phyloP scores from a whole-genome alignment of 768 basidiomycete genomes.

The Stropharia rugosoannulata region DNA sequence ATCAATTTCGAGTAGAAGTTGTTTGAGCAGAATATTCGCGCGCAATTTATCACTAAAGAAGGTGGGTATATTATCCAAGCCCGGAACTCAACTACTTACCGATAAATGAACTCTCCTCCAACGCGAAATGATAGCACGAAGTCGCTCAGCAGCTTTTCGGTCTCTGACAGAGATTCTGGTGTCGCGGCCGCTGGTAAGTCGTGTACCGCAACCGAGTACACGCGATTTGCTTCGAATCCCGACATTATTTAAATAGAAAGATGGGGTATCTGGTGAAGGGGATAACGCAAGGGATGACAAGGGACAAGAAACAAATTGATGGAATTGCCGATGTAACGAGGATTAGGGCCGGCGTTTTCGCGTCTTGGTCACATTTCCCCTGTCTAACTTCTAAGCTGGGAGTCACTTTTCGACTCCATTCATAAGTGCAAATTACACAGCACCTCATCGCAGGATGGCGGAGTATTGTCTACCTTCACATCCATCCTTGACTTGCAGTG shows the following conservation, averaged over 20 bases:
- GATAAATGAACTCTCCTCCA: slow-evolving; percentile 89
- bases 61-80: slow-evolving; percentile 17
- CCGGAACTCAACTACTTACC: slow-evolving; percentile 42
- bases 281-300: slow-evolving; percentile 1
- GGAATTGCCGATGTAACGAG: slow-evolving; percentile 19
- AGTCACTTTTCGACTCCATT: neutral
- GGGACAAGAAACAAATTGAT: slow-evolving; percentile 9
- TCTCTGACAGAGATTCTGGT: slow-evolving; percentile 76
- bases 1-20: slow-evolving; percentile 85
- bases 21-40: slow-evolving; percentile 85
- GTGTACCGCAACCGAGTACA: slow-evolving; percentile 81
- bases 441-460: no score
- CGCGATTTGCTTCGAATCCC: slow-evolving; percentile 80
- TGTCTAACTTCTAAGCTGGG: neutral
- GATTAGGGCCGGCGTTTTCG: slow-evolving; percentile 35
- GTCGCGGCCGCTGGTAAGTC: slow-evolving; percentile 53
- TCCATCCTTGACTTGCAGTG: slow-evolving; percentile 18
- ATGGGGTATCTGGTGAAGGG: slow-evolving; percentile 13
- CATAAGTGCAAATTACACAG: neutral
- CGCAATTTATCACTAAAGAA: slow-evolving; percentile 75
- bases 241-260: slow-evolving; percentile 53
- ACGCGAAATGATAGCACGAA: slow-evolving; percentile 89
- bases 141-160: slow-evolving; percentile 76
- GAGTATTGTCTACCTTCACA: slow-evolving; percentile 26
- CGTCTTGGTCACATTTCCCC: slow-evolving; percentile 12